phyloP scores from a whole-genome alignment of 169 alveolate species.

The Besnoitia besnoiti region DNA sequence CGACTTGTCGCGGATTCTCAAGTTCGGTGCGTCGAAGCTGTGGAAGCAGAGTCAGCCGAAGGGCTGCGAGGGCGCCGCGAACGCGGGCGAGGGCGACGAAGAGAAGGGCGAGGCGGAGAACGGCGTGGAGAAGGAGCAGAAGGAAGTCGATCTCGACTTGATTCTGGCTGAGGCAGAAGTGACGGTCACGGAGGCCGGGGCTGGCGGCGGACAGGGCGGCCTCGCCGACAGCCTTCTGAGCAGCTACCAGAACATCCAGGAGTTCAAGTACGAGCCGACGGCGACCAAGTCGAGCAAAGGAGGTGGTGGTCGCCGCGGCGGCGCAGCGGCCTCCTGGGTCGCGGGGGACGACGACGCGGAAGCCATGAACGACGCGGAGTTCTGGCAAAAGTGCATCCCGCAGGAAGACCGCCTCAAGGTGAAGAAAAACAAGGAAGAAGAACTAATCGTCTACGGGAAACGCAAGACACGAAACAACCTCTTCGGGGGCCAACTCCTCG shows the following conservation, averaged over 20 bases:
- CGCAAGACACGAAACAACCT: conserved; percentile 81
- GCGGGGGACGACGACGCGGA: conserved; percentile 68
- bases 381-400: conserved; percentile 90
- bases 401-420: conserved; percentile 86
- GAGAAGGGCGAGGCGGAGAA: conserved; percentile 83
- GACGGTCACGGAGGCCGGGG: conserved; percentile 36
- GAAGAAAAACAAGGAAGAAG: conserved; percentile 82
- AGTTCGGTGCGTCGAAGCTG: conserved; percentile 91
- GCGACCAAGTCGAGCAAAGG: conserved; percentile 68
- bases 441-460: conserved; percentile 86
- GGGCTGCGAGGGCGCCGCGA: conserved; percentile 1
- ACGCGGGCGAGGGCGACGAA: conserved; percentile 12
- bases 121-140: conserved; percentile 78
- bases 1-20: conserved; percentile 87
- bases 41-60: conserved; percentile 80
- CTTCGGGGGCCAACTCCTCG: neutral
- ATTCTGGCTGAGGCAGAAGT: conserved; percentile 60
- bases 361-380: conserved; percentile 86
- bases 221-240: conserved; percentile 88
- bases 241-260: conserved; percentile 89
- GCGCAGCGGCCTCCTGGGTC: neutral
- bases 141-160: conserved; percentile 72
- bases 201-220: neutral
- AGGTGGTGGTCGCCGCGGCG: conserved; percentile 3
- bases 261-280: conserved; percentile 91